These are phyloP conservation scores for Peribolospora baueri DNA, from an alignment of 768 basidiomycete species.

Conservation along the genomic window DNA sequence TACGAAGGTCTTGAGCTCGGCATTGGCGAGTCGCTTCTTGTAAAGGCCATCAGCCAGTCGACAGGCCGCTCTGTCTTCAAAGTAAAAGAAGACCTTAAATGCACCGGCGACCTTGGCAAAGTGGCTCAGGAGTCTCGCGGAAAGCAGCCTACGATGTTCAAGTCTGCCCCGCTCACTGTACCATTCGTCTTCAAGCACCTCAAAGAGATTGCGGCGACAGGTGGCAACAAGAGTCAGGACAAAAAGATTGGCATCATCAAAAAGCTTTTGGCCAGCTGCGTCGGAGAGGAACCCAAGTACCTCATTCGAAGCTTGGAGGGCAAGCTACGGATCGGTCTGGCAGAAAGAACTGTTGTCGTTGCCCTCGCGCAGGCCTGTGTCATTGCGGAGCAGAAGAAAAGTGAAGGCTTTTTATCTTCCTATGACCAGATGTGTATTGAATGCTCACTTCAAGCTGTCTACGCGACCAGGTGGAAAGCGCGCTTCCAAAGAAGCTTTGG, in stretches of 20 bases:
- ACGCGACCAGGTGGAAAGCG: too few relatives aligned
- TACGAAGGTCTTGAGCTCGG: conserved; percentile 87
- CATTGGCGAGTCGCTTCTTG: conserved; percentile 76
- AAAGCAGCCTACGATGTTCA: conserved; percentile 70
- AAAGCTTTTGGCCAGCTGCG: conserved; percentile 73
- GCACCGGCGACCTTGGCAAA: conserved; percentile 79
- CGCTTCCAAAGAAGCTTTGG: conserved; percentile 30
- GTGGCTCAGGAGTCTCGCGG: conserved; percentile 58
- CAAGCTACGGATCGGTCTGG: conserved; percentile 88
- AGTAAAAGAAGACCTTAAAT: conserved; percentile 78
- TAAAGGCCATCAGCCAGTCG: conserved; percentile 86
- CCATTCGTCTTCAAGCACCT: conserved; percentile 72
- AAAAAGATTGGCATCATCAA: conserved; percentile 92
- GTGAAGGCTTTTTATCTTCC: not conserved
- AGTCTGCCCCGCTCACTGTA: conserved; percentile 70
- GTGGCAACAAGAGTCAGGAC: conserved; percentile 44
- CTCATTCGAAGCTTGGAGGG: conserved; percentile 87
- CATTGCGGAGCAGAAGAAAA: not conserved
- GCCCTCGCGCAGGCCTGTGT: not conserved
- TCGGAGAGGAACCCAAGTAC: conserved; percentile 81
- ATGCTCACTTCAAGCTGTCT: not conserved
- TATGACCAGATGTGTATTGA: too few relatives aligned
- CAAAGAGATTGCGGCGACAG: conserved; percentile 63
- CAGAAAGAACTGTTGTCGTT: conserved; percentile 57
- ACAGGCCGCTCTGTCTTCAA: conserved; percentile 63